Percentiles rank a stretch among this genome's conserved stretches.
Conservation (phyloP, 2,329 filamentous ascomycete species). For the Monosporascus sp. region DNA sequence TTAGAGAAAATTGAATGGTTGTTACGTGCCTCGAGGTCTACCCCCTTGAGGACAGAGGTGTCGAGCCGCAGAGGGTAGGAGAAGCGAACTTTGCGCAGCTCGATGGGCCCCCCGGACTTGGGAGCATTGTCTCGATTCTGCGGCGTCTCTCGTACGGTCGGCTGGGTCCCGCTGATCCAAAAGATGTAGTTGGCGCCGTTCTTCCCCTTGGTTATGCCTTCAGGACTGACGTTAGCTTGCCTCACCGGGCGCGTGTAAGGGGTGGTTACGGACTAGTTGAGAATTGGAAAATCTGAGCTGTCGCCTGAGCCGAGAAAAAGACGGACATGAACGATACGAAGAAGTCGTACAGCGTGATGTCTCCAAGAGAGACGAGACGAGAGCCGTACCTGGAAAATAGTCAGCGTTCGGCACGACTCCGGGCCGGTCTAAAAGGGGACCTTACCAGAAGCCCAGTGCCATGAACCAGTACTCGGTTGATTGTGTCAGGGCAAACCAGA, state of each 20-base stretch:
- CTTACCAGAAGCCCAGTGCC: slow-evolving; percentile 28
- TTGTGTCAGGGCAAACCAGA: slow-evolving; percentile 23
- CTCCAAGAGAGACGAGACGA: slow-evolving; percentile 29
- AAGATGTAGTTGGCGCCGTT: slow-evolving; percentile 46
- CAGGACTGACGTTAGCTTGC: too few species aligned
- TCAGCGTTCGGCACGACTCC: too few species aligned
- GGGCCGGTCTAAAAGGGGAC: too few species aligned
- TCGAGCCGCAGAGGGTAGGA: slow-evolving; percentile 50
- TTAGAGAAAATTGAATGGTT: slow-evolving; percentile 12
- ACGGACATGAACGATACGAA: slow-evolving; percentile 48
- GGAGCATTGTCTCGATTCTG: slow-evolving; percentile 34
- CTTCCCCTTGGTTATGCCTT: slow-evolving; percentile 43
- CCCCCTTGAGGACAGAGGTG: slow-evolving; percentile 35
- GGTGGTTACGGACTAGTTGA: slow-evolving; percentile 30
- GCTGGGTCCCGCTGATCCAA: slow-evolving; percentile 38
- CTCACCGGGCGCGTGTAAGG: too few species aligned
- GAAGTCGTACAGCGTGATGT: slow-evolving; percentile 37
- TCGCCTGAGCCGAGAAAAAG: slow-evolving; percentile 39
- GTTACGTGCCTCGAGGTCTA: slow-evolving; percentile 27
- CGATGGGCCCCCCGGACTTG: slow-evolving; percentile 28
- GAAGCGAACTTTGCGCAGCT: slow-evolving; percentile 53
- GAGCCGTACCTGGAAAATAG: slow-evolving; percentile 18
- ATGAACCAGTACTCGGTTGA: slow-evolving; percentile 25
- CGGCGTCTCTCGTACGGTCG: slow-evolving; percentile 35
- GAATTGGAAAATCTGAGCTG: slow-evolving; percentile 38